Evolutionary conservation across 2,329 filamentous ascomycete species (phyloP).

Genomic region (Thermoascus crustaceus): DNA sequence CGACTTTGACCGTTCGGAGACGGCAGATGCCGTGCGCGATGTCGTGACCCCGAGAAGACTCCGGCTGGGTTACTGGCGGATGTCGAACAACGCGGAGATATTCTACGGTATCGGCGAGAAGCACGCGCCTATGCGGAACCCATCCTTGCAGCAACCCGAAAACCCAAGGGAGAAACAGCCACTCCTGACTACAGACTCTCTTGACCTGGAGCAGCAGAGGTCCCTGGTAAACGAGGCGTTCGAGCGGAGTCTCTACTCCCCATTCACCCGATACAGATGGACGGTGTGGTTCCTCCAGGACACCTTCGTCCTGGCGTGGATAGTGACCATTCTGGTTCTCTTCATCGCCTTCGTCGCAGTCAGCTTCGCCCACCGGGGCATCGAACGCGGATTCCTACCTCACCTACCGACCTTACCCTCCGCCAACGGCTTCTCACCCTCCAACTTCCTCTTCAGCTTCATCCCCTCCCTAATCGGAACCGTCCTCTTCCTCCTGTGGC

Average conservation of each 20-base stretch:
- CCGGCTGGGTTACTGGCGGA: conserved; percentile 79
- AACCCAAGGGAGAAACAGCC: conserved; percentile 23
- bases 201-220: conserved; percentile 32
- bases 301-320: conserved; percentile 57
- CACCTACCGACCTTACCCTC: conserved; percentile 54
- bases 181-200: conserved; percentile 25
- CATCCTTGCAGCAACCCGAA: conserved; percentile 23
- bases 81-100: conserved; percentile 56
- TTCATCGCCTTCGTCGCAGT: conserved; percentile 65
- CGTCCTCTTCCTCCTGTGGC: conserved; percentile 51
- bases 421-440: conserved; percentile 64
- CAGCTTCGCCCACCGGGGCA: conserved; percentile 63
- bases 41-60: conserved; percentile 51
- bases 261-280: conserved; percentile 54
- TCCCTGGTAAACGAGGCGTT: conserved; percentile 36
- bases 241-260: conserved; percentile 44
- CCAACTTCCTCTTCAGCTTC: conserved; percentile 78
- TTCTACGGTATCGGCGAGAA: conserved; percentile 75
- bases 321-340: conserved; percentile 52
- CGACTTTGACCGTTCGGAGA: conserved; percentile 64
- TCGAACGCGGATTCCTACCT: conserved; percentile 65
- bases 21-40: conserved; percentile 41
- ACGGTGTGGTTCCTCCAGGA: conserved; percentile 70
- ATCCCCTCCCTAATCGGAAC: conserved; percentile 52
- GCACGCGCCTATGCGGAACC: conserved; percentile 43